Evolutionary conservation across 2,329 filamentous ascomycete species (phyloP).

Genomic region (Neofusicoccum ribis): DNA sequence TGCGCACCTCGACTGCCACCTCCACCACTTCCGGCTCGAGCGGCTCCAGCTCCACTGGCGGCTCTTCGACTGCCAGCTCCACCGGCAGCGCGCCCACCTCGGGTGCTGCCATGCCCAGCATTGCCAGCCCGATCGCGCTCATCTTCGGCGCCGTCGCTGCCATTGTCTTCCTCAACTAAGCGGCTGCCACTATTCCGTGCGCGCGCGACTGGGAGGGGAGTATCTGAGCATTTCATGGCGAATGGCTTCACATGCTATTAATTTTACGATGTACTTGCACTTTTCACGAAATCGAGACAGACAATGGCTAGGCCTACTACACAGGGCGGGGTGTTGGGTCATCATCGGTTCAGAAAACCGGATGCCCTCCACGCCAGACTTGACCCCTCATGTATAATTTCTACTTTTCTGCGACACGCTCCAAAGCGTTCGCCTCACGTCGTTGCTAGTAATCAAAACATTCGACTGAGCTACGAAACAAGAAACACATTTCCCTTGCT

Average conservation of each 20-base stretch:
- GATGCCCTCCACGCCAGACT: background rate
- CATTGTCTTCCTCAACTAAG: slow-evolving; percentile 43
- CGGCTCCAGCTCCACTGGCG: slow-evolving; percentile 25
- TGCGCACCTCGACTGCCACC: slow-evolving; percentile 30
- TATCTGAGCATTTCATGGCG: slow-evolving; percentile 14
- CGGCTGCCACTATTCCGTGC: no score
- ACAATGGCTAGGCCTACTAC: background rate
- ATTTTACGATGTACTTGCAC: slow-evolving; percentile 10
- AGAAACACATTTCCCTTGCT: background rate
- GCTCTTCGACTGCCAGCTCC: slow-evolving; percentile 24
- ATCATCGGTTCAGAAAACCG: background rate
- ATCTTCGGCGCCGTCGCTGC: slow-evolving; percentile 44
- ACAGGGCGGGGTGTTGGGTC: background rate
- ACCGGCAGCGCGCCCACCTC: slow-evolving; percentile 23
- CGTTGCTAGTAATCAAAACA: slow-evolving; percentile 4
- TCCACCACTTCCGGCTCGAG: slow-evolving; percentile 24
- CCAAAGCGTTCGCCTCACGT: background rate
- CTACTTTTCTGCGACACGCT: background rate
- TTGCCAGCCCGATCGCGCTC: slow-evolving; percentile 40
- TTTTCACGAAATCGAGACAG: background rate
- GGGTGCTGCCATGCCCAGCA: slow-evolving; percentile 31
- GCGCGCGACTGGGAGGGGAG: background rate
- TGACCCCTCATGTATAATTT: slow-evolving; percentile 9
- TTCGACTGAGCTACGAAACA: background rate
- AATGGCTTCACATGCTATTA: slow-evolving; percentile 9